Evolutionary conservation across 148 eudicot genomes (phyloP).

Genomic region (Rhododendron williamsianum): DNA sequence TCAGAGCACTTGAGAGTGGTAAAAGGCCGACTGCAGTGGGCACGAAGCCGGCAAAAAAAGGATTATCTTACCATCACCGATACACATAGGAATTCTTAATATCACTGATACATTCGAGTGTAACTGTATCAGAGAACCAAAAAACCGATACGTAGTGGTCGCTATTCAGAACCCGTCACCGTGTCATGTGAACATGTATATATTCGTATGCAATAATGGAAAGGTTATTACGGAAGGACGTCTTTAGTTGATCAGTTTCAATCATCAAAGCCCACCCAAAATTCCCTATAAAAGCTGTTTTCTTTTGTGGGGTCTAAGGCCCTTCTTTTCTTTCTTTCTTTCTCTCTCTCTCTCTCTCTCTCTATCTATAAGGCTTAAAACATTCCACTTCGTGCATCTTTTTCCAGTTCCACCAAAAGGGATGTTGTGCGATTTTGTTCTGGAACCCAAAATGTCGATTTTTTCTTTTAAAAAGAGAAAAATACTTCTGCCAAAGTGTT

Average conservation of each 20-base stretch:
- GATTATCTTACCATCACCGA: too few species aligned
- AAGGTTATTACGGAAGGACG: slow-evolving; percentile 5
- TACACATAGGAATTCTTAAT: too few species aligned
- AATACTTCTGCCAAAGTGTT: slow-evolving; percentile 16
- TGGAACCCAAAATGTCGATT: slow-evolving; percentile 29
- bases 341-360: not conserved
- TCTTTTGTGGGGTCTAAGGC: slow-evolving; percentile 23
- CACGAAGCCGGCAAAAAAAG: too few species aligned
- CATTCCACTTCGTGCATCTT: slow-evolving; percentile 29
- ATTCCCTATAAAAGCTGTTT: slow-evolving; percentile 26
- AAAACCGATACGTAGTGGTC: not conserved
- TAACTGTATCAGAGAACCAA: not conserved
- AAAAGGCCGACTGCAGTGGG: too few species aligned
- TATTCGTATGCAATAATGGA: not conserved
- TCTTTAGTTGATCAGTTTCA: slow-evolving; percentile 8
- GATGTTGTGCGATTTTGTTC: slow-evolving; percentile 35
- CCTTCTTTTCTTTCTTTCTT: not conserved
- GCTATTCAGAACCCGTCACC: not conserved
- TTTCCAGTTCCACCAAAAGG: slow-evolving; percentile 3
- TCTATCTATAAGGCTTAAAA: slow-evolving; percentile 3
- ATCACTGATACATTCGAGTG: too few species aligned
- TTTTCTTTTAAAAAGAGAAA: not conserved
- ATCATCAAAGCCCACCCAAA: slow-evolving; percentile 20
- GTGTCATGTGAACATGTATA: not conserved
- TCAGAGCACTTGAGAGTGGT: not conserved